These are phyloP conservation scores for Candida sp. DNA, from an alignment of 1,139 yeast species.

Conservation along the genomic window DNA sequence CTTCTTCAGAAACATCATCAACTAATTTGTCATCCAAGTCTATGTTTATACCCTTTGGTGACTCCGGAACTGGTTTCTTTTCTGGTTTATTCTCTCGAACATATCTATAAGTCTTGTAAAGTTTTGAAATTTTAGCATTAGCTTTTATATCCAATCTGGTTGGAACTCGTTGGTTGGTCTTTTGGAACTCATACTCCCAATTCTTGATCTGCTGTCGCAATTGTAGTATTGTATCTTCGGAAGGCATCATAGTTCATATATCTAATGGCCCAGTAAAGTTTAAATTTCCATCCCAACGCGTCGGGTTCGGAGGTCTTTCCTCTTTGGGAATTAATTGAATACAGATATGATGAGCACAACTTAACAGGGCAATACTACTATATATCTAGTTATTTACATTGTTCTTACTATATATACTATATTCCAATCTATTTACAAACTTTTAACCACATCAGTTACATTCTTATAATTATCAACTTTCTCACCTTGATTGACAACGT, in stretches of 20 bases:
- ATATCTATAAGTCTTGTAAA: constrained; percentile 41
- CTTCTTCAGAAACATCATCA: background rate
- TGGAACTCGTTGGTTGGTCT: constrained; percentile 46
- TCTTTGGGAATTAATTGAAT: too few species aligned
- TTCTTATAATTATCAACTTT: constrained; percentile 6
- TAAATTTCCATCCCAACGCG: background rate
- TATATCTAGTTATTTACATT: background rate
- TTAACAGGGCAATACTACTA: too few species aligned
- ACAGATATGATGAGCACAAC: too few species aligned
- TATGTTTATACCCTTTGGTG: background rate
- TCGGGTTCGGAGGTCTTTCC: constrained; percentile 2
- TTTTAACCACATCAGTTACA: constrained; percentile 9
- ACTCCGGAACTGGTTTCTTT: constrained; percentile 4
- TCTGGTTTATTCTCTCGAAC: constrained; percentile 7
- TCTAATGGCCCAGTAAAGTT: background rate
- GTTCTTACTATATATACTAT: background rate
- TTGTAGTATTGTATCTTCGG: constrained; percentile 5
- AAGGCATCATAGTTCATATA: background rate
- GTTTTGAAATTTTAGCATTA: constrained; percentile 35
- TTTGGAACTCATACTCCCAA: constrained; percentile 58
- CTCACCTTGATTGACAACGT: constrained; percentile 11
- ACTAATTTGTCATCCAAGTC: background rate
- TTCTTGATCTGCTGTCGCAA: constrained; percentile 48
- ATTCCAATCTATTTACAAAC: constrained; percentile 2
- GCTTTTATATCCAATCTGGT: constrained; percentile 50